phyloP scores from a whole-genome alignment of 1,139 yeast species.

The Kurtzmaniella quercitrusa region DNA sequence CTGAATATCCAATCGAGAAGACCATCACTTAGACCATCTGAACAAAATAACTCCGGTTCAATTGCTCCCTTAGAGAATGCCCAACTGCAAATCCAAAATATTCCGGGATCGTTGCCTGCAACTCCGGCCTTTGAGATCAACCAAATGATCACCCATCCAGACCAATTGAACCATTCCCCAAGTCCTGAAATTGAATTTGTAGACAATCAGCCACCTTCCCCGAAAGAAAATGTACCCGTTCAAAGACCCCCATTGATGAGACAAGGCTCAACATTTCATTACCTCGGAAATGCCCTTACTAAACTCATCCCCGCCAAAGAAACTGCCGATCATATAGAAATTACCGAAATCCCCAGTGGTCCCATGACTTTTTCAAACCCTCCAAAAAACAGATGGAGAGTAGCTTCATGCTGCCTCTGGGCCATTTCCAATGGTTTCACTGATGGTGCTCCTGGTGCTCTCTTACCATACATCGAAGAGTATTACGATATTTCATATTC shows the following conservation, averaged over 20 bases:
- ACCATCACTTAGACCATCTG: slow-evolving; percentile 4
- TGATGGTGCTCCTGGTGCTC: slow-evolving; percentile 44
- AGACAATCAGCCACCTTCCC: background rate
- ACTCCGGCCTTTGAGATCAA: slow-evolving; percentile 25
- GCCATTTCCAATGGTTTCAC: slow-evolving; percentile 19
- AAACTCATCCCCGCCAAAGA: background rate
- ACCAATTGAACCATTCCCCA: background rate
- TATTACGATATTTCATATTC: slow-evolving; percentile 36
- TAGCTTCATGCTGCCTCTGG: slow-evolving; percentile 32
- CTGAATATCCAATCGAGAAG: slow-evolving; percentile 1
- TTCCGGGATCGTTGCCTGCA: slow-evolving; percentile 28
- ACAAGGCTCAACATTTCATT: slow-evolving; percentile 1
- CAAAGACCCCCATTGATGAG: slow-evolving; percentile 5
- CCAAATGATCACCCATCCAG: slow-evolving; percentile 5
- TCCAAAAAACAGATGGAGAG: slow-evolving; percentile 30
- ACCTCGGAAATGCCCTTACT: slow-evolving; percentile 1
- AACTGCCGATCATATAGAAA: background rate
- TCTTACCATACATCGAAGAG: slow-evolving; percentile 36
- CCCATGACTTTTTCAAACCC: slow-evolving; percentile 29
- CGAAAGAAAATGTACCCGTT: background rate
- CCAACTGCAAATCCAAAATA: slow-evolving; percentile 3
- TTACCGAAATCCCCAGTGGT: background rate
- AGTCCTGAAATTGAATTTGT: background rate
- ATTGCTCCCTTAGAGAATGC: slow-evolving; percentile 3
- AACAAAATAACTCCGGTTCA: background rate